A percentile compares a stretch with the other conserved stretches of the same genome.
These are phyloP conservation scores for Dendryphion nanum DNA, from an alignment of 2,329 filamentous ascomycete genomes.

Conservation along the genomic window DNA sequence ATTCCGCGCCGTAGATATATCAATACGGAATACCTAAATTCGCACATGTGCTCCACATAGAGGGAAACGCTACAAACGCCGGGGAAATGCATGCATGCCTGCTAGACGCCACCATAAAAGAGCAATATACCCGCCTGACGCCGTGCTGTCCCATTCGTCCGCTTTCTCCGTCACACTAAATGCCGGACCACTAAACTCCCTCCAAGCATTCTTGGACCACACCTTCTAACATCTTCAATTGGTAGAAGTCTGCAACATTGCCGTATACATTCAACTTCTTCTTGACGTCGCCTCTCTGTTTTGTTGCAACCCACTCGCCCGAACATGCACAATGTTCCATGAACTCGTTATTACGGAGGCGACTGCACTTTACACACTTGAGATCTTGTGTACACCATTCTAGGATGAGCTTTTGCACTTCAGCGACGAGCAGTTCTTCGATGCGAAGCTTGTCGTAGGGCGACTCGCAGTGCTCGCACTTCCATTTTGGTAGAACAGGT, in stretches of 20 bases:
- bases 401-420: slow-evolving; percentile 71
- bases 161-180: not conserved
- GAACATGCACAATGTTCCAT: slow-evolving; percentile 96
- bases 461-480: slow-evolving; percentile 71
- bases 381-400: slow-evolving; percentile 90
- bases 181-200: not conserved
- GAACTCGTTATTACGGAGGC: slow-evolving; percentile 81
- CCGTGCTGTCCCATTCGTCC: no score
- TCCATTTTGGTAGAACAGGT: slow-evolving; percentile 64
- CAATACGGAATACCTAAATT: no score
- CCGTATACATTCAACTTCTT: slow-evolving; percentile 67
- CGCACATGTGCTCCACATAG: no score
- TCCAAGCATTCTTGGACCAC: slow-evolving; percentile 63
- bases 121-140: no score
- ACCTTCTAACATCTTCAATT: slow-evolving; percentile 74
- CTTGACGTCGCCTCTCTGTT: slow-evolving; percentile 65
- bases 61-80: no score
- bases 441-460: slow-evolving; percentile 76
- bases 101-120: no score
- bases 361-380: slow-evolving; percentile 70
- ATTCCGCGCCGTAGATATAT: no score
- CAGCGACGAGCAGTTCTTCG: slow-evolving; percentile 77
- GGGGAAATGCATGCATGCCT: no score
- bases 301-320: slow-evolving; percentile 75
- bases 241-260: slow-evolving; percentile 75